Evolutionary conservation across 1,284 basidiomycete species (phyloP).

Genomic region (Cryptococcus sp.): DNA sequence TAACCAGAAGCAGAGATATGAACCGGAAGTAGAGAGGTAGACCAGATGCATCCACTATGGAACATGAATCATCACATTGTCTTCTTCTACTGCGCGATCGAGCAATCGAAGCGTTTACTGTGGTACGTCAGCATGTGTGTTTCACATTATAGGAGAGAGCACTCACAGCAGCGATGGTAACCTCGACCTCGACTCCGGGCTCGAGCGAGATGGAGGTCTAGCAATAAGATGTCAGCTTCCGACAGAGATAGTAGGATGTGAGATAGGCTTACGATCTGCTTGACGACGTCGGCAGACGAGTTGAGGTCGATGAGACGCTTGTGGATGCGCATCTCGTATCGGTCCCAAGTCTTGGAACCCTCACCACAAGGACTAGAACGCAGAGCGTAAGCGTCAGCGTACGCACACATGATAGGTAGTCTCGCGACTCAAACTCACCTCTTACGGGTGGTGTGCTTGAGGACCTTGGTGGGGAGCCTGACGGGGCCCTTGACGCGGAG

Average conservation of each 20-base stretch:
- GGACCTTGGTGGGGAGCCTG: constrained; percentile 96
- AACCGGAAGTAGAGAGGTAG: no score
- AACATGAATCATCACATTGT: no score
- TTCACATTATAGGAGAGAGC: neutral
- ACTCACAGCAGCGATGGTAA: constrained; percentile 76
- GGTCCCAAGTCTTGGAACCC: constrained; percentile 99
- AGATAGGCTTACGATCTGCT: constrained; percentile 83
- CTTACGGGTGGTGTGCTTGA: constrained; percentile 98
- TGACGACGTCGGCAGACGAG: constrained; percentile 98
- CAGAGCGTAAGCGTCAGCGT: neutral
- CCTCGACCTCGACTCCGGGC: constrained; percentile 99
- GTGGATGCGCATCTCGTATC: constrained; percentile 99
- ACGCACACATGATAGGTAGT: neutral
- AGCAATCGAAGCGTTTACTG: no score
- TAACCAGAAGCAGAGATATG: no score
- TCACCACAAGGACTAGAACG: constrained; percentile 94
- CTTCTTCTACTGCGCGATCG: no score
- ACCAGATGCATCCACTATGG: no score
- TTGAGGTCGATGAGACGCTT: constrained; percentile 99
- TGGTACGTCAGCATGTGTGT: no score
- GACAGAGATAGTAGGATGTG: neutral
- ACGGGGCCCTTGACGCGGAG: constrained; percentile 99
- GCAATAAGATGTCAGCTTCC: constrained; percentile 1
- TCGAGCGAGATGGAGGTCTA: constrained; percentile 98
- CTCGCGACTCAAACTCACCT: constrained; percentile 63